Base-by-base conservation (phyloP, 2,329 filamentous ascomycete species). In the Calcarisporium arbuscula region DNA sequence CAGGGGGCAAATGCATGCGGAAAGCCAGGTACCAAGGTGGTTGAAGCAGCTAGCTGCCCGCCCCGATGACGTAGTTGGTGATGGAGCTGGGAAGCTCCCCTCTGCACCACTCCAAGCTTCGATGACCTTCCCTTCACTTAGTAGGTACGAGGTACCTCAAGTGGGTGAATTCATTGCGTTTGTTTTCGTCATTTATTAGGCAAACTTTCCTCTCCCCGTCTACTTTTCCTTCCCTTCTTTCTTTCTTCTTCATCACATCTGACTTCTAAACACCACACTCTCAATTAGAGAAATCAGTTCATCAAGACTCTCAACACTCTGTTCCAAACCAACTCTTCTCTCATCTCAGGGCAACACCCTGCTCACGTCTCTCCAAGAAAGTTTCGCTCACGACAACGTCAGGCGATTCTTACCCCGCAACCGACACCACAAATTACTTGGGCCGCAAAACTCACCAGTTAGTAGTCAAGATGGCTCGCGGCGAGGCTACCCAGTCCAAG, bases 401-500 rank as follows among this genome's bases (percentile, higher is more conserved):
- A 30, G 16, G 28, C 19, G 30, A 42, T 33, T 49, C 36, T 38
- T 37, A 40, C 20, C 36, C 28, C 20, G 22, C 29, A 40, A 23
- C 23, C n/a, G n/a, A n/a, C n/a, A n/a, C n/a, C n/a, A n/a, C n/a
- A n/a, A n/a, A n/a, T n/a, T n/a, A n/a, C n/a, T n/a, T n/a, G n/a
- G n/a, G n/a, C n/a, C n/a, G n/a, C n/a, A n/a, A n/a, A n/a, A n/a
- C n/a, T n/a, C n/a, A n/a, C n/a, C 37, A 17, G 42, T 55, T 38
- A 33, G 33, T 38, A 34, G 34, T 42, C 61, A 73, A 52, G 42
- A 87, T 86, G 82, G 63, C 77, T 60, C 81, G 81, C 58, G 83
- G 81, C 67, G 82, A 85, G 66, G 72, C 74, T 46, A 58, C 61
- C 41, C 74, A 81, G 61, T 72, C 70, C 66, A 94, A 92, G 70